A percentile compares a stretch with the other conserved stretches of the same genome.
These are phyloP conservation scores for Nemania sp. DNA, from an alignment of 2,329 filamentous ascomycete species.

Conservation along the genomic window DNA sequence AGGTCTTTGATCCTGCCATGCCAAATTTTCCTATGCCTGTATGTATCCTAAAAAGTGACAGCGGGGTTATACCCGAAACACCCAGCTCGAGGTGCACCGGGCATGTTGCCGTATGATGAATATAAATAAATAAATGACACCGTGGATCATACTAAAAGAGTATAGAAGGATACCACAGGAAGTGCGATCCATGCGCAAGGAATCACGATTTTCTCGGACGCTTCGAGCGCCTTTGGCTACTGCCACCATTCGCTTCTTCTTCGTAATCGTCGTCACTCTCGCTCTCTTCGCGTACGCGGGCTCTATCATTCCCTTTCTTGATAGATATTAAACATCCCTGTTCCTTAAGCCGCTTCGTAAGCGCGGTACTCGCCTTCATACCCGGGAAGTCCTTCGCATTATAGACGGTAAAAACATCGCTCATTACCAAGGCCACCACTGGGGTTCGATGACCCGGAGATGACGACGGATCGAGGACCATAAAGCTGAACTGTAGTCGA, in stretches of 20 bases:
- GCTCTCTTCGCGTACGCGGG: conserved; percentile 57
- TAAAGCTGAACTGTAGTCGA: conserved; percentile 78
- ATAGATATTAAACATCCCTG: conserved; percentile 88
- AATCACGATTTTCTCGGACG: conserved; percentile 46
- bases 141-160: conserved; percentile 4
- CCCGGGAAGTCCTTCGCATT: conserved; percentile 89
- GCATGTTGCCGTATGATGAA: conserved; percentile 5
- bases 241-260: conserved; percentile 51
- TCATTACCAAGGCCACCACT: conserved; percentile 66
- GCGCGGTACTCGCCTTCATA: conserved; percentile 80
- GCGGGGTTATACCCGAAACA: conserved; percentile 7
- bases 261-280: conserved; percentile 61
- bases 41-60: conserved; percentile 32
- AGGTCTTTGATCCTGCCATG: conserved; percentile 25
- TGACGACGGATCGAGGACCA: conserved; percentile 75
- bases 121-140: conserved; percentile 5
- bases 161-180: not conserved
- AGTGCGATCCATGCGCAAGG: not conserved
- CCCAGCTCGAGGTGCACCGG: conserved; percentile 1
- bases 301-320: conserved; percentile 84
- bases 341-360: conserved; percentile 80
- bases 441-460: conserved; percentile 64
- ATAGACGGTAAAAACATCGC: conserved; percentile 81
- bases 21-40: conserved; percentile 35
- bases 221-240: conserved; percentile 43